phyloP scores from a whole-genome alignment of 192 early-diverging fungal species.

The Thoreauomyces humboldtii region DNA sequence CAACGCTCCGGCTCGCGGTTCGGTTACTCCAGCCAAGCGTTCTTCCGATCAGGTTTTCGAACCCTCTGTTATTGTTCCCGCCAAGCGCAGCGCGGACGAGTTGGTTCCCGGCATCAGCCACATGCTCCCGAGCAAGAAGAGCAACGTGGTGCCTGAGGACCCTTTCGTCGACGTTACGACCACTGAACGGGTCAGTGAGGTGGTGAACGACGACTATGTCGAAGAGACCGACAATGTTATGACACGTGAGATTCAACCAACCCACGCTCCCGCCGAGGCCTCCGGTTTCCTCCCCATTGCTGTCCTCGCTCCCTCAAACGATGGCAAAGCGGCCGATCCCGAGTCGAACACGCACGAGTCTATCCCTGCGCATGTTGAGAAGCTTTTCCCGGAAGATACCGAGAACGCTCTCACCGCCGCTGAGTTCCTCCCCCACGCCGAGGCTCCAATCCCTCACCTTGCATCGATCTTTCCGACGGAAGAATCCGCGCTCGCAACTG shows the following conservation, averaged over 20 bases:
- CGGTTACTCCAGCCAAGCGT: constrained; percentile 11
- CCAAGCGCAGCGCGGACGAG: constrained; percentile 1
- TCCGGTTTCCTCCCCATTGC: background rate
- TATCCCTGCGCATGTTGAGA: too few species aligned
- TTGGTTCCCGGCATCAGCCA: background rate
- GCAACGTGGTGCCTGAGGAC: background rate
- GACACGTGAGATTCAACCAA: too few species aligned
- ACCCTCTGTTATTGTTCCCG: background rate
- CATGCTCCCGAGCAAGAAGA: constrained; percentile 3
- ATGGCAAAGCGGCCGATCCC: too few species aligned
- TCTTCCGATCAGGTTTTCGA: constrained; percentile 17
- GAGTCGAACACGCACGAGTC: too few species aligned
- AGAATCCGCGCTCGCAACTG: background rate
- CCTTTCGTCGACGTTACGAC: background rate
- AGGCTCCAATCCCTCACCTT: background rate
- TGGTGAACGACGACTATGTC: too few species aligned
- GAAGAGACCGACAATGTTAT: background rate
- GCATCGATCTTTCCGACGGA: background rate
- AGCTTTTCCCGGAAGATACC: too few species aligned
- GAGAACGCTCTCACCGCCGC: background rate
- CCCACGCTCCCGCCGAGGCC: too few species aligned
- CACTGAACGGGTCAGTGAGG: background rate
- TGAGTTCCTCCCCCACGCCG: background rate
- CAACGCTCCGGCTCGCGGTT: background rate
- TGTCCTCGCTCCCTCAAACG: background rate